phyloP scores from a whole-genome alignment of 2,329 filamentous ascomycete genomes.

The Hypoxylon sp. region DNA sequence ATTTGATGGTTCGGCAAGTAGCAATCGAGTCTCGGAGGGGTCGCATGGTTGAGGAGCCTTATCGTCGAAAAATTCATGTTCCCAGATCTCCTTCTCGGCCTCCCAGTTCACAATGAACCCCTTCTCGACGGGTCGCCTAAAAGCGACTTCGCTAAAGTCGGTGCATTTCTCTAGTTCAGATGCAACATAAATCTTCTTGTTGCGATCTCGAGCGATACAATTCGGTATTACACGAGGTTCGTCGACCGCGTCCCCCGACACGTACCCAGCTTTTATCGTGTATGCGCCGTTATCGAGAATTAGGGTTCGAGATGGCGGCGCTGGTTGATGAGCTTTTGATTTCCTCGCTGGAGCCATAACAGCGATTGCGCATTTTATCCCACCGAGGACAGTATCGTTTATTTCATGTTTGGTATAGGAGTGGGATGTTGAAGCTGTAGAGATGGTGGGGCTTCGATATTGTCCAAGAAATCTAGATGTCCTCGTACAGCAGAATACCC shows the following conservation, averaged over 20 bases:
- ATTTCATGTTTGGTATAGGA: neutral
- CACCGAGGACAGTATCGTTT: neutral
- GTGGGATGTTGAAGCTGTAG: neutral
- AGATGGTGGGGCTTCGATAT: neutral
- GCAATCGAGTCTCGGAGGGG: conserved; percentile 83
- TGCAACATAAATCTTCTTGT: conserved; percentile 83
- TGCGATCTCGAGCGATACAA: conserved; percentile 86
- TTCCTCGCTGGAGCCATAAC: conserved; percentile 59
- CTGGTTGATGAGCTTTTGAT: conserved; percentile 65
- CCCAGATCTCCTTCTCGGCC: conserved; percentile 95
- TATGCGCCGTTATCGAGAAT: conserved; percentile 94
- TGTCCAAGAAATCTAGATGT: neutral
- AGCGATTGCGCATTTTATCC: neutral
- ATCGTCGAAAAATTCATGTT: conserved; percentile 84
- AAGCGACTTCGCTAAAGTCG: conserved; percentile 90
- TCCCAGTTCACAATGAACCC: conserved; percentile 98
- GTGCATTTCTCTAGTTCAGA: conserved; percentile 83
- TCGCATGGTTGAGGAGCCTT: conserved; percentile 78
- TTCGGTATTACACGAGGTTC: conserved; percentile 85
- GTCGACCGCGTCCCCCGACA: conserved; percentile 61
- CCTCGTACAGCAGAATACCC: neutral
- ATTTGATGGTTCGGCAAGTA: conserved; percentile 90
- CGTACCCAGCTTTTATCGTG: conserved; percentile 91
- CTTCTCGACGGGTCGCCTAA: conserved; percentile 91
- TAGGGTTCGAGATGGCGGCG: conserved; percentile 77